phyloP scores from a whole-genome alignment of 2,329 filamentous ascomycete species.

The Fusarium nisikadoi region DNA sequence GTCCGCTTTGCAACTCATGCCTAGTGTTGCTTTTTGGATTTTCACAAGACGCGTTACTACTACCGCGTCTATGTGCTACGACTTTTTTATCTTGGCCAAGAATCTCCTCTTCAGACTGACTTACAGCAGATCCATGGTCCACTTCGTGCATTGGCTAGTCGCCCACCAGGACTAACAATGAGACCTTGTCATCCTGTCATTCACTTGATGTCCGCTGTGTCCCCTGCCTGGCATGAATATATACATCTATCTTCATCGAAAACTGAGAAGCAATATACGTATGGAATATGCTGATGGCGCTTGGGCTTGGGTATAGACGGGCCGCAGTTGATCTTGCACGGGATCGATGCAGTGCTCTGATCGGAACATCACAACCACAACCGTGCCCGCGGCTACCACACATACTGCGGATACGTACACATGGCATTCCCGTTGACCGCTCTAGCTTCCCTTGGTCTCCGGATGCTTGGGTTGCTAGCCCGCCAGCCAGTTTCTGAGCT shows the following conservation, averaged over 20 bases:
- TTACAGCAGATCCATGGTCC: slow-evolving; percentile 30
- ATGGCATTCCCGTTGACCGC: slow-evolving; percentile 44
- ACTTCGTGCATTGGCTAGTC: slow-evolving; percentile 37
- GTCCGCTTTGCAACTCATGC: slow-evolving; percentile 33
- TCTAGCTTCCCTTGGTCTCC: slow-evolving; percentile 38
- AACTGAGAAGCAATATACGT: slow-evolving; percentile 21
- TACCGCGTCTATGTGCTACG: slow-evolving; percentile 12
- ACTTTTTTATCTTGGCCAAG: slow-evolving; percentile 13
- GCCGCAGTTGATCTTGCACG: slow-evolving; percentile 32
- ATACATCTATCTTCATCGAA: slow-evolving; percentile 18
- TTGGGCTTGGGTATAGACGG: slow-evolving; percentile 35
- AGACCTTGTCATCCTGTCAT: slow-evolving; percentile 26
- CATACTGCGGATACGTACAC: slow-evolving; percentile 26
- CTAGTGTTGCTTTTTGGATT: slow-evolving; percentile 40
- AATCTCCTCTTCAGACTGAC: slow-evolving; percentile 28
- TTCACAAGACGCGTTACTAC: slow-evolving; percentile 34
- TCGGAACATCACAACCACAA: slow-evolving; percentile 16
- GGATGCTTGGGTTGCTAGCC: slow-evolving; percentile 39
- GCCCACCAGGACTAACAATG: slow-evolving; percentile 24
- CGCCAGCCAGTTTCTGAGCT: slow-evolving; percentile 40
- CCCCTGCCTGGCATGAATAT: slow-evolving; percentile 34
- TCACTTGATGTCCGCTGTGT: slow-evolving; percentile 26
- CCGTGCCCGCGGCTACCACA: slow-evolving; percentile 30
- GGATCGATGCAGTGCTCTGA: slow-evolving; percentile 35
- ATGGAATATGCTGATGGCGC: slow-evolving; percentile 22